A percentile compares a stretch with the other conserved stretches of the same genome.
Conservation (phyloP, 176 grass and related monocot species). For the Bonia amplexicaulis region DNA sequence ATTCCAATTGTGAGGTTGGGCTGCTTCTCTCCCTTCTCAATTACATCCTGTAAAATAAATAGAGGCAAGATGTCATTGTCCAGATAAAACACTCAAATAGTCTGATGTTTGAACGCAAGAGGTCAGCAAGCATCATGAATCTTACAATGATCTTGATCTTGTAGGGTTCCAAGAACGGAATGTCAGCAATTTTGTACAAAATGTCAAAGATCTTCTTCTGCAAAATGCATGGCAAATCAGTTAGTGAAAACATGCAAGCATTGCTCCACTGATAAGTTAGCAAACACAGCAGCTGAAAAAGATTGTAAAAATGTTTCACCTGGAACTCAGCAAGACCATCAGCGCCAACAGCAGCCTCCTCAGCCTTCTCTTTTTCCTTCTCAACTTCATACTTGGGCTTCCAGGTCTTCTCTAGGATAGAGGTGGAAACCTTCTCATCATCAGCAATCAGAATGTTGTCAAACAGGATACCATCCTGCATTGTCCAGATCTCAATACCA, state of each 20-base stretch:
- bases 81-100: not conserved
- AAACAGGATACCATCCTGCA: conserved; percentile 97
- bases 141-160: conserved; percentile 91
- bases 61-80: not conserved
- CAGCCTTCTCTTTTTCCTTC: conserved; percentile 92
- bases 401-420: conserved; percentile 74
- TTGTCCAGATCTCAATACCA: conserved; percentile 99
- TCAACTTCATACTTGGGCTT: conserved; percentile 88
- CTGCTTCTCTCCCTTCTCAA: conserved; percentile 96
- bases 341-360: conserved; percentile 42
- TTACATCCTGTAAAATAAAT: conserved; percentile 50
- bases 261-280: not conserved
- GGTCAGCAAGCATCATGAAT: not conserved
- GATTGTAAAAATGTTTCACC: conserved; percentile 34
- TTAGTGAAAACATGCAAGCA: conserved; percentile 15
- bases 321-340: conserved; percentile 70
- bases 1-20: conserved; percentile 74
- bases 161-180: conserved; percentile 79
- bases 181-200: conserved; percentile 71
- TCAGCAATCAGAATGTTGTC: conserved; percentile 83
- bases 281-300: not conserved
- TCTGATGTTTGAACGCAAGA: not conserved
- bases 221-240: conserved; percentile 1
- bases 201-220: conserved; percentile 91
- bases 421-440: conserved; percentile 75